A percentile compares a stretch with the other conserved stretches of the same genome.
Conservation (phyloP, 192 early-diverging fungal species). For the Umbelopsis sp. region DNA sequence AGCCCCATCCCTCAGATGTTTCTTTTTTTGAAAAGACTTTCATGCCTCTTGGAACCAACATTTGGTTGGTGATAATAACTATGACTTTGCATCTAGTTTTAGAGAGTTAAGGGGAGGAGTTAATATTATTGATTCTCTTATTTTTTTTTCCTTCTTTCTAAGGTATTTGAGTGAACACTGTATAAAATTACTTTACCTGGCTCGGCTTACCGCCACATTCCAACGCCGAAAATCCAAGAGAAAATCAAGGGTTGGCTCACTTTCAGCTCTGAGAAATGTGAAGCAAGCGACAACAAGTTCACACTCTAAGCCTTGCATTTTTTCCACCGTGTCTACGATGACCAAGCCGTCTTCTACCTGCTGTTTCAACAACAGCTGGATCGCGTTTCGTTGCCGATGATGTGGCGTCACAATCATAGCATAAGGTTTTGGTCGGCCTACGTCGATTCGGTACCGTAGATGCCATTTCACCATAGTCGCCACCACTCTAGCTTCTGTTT, state of each 20-base stretch:
- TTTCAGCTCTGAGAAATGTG: conserved; percentile 40
- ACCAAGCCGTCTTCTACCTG: conserved; percentile 27
- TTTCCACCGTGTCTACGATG: conserved; percentile 52
- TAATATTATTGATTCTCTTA: conserved; percentile 7
- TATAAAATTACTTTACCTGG: conserved; percentile 28
- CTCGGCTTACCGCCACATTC: conserved; percentile 48
- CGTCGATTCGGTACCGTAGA: conserved; percentile 24
- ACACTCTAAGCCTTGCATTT: conserved; percentile 58
- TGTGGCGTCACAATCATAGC: conserved; percentile 47
- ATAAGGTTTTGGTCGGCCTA: conserved; percentile 26
- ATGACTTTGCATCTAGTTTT: conserved; percentile 24
- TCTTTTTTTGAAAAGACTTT: conserved; percentile 21
- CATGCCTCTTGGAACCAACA: conserved; percentile 22
- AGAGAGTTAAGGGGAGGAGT: neutral
- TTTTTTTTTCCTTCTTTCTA: too few relatives aligned
- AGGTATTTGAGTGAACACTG: neutral
- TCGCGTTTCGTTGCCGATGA: conserved; percentile 46
- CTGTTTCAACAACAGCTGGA: conserved; percentile 16
- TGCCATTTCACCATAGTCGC: conserved; percentile 39
- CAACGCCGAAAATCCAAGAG: conserved; percentile 48
- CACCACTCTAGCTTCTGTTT: conserved; percentile 41
- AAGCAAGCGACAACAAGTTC: conserved; percentile 66
- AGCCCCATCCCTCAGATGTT: conserved; percentile 24
- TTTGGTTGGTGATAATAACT: conserved; percentile 17
- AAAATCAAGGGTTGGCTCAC: conserved; percentile 29